Evolutionary conservation across 306 rosid genomes (phyloP).

Genomic region (Inga leiocalycina): DNA sequence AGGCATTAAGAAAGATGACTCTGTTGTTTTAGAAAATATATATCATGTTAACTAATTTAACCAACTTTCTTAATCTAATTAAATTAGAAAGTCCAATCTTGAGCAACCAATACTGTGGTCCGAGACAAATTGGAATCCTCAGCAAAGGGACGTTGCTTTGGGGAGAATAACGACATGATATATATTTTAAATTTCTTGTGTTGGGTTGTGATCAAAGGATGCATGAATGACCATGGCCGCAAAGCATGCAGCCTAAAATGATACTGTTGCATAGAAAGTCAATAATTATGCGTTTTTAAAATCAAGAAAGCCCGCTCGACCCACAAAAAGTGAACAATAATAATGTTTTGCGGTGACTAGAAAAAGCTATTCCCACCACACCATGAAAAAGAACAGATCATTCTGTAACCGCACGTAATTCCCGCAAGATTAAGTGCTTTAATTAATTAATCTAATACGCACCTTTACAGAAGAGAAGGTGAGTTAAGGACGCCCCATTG

Average conservation of each 20-base stretch:
- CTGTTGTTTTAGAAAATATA: too few species aligned
- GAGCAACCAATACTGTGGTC: constrained; percentile 38
- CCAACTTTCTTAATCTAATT: too few species aligned
- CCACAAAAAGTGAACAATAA: neutral
- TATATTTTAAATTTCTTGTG: neutral
- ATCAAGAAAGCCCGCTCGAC: constrained; percentile 1
- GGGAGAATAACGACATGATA: constrained; percentile 37
- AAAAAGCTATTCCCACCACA: constrained; percentile 47
- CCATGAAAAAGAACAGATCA: constrained; percentile 41
- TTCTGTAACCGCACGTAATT: constrained; percentile 40
- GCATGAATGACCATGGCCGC: constrained; percentile 42
- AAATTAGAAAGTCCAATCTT: constrained; percentile 24
- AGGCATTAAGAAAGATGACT: too few species aligned
- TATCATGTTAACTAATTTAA: too few species aligned
- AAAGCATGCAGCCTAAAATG: constrained; percentile 42
- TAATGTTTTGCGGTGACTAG: constrained; percentile 16
- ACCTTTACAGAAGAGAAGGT: neutral
- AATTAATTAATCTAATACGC: neutral
- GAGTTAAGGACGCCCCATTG: neutral
- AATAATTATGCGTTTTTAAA: constrained; percentile 34
- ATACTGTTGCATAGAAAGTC: constrained; percentile 46
- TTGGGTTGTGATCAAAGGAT: constrained; percentile 21
- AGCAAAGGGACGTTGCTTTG: constrained; percentile 29
- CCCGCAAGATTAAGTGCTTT: constrained; percentile 20
- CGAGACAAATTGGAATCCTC: constrained; percentile 42